Conservation (phyloP, 2,329 filamentous ascomycete genomes). For the Aspergillus jensenii region DNA sequence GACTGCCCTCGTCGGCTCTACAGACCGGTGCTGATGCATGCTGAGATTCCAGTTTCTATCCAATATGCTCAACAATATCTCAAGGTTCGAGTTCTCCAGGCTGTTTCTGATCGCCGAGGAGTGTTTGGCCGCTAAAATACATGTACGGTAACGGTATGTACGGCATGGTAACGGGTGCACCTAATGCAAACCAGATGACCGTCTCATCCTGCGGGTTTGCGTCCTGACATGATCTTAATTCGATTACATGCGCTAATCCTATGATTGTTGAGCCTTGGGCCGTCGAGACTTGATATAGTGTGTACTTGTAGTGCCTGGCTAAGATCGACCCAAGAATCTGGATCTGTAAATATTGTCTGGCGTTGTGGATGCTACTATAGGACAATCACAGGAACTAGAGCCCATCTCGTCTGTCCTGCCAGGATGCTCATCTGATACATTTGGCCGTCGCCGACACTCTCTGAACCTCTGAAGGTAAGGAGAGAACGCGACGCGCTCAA, state of each 20-base stretch:
- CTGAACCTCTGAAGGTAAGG: background rate
- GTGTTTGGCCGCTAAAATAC: constrained; percentile 1
- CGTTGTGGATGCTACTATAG: background rate
- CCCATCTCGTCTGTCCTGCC: background rate
- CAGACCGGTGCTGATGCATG: background rate
- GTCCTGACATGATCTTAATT: constrained; percentile 24
- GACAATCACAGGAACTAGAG: background rate
- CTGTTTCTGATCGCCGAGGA: background rate
- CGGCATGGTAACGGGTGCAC: background rate
- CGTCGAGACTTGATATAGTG: background rate
- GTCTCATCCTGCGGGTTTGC: constrained; percentile 21
- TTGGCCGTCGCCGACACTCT: background rate
- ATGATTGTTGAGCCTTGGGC: background rate
- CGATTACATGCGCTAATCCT: constrained; percentile 14
- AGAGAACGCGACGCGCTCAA: background rate
- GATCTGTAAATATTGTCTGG: background rate
- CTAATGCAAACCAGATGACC: constrained; percentile 18
- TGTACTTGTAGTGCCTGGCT: constrained; percentile 4
- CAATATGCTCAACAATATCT: background rate
- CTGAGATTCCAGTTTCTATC: background rate
- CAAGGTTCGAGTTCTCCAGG: background rate
- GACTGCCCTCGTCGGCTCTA: background rate
- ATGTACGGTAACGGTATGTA: constrained; percentile 14
- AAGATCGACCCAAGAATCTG: constrained; percentile 6
- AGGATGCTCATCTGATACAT: background rate